Percentiles rank a stretch among this genome's conserved stretches.
Conservation (phyloP, 2,329 filamentous ascomycete genomes). For the Pseudocercospora fuligena region DNA sequence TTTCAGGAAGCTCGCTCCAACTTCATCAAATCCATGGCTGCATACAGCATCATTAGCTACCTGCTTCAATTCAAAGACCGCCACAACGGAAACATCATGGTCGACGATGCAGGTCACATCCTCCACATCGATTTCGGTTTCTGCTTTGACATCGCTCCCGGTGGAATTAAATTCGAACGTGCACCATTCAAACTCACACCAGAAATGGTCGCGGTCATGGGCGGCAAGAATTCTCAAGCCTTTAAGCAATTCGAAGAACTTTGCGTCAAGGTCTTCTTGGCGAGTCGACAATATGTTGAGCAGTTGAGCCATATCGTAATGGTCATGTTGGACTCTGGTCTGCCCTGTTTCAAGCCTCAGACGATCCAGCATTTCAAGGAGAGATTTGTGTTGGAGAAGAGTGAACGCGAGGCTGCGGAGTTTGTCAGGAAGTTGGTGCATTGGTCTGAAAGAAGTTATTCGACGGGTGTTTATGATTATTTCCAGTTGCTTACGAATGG, state of each 20-base stretch:
- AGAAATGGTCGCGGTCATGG: slow-evolving; percentile 99
- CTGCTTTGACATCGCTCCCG: slow-evolving; percentile 98
- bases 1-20: slow-evolving; percentile 96
- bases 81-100: slow-evolving; percentile 99
- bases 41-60: slow-evolving; percentile 96
- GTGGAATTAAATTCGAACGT: slow-evolving; percentile 95
- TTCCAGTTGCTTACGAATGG: slow-evolving; percentile 97
- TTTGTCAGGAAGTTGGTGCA: slow-evolving; percentile 89
- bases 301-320: slow-evolving; percentile 88
- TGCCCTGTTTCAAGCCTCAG: slow-evolving; percentile 98
- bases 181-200: slow-evolving; percentile 97
- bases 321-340: slow-evolving; percentile 92
- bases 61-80: slow-evolving; percentile 98
- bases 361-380: slow-evolving; percentile 91
- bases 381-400: slow-evolving; percentile 89
- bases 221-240: slow-evolving; percentile 78
- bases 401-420: slow-evolving; percentile 88
- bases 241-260: slow-evolving; percentile 98
- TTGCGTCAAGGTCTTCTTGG: slow-evolving; percentile 92
- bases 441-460: slow-evolving; percentile 88
- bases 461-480: slow-evolving; percentile 94
- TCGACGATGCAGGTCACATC: slow-evolving; percentile 95
- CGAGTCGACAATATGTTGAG: slow-evolving; percentile 81
- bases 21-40: slow-evolving; percentile 99
- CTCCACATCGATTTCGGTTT: slow-evolving; percentile 99